Percentiles rank a stretch among this genome's conserved stretches.
These are phyloP conservation scores for Posidonia australis DNA, from an alignment of 106 monocot species.

Conservation along the genomic window DNA sequence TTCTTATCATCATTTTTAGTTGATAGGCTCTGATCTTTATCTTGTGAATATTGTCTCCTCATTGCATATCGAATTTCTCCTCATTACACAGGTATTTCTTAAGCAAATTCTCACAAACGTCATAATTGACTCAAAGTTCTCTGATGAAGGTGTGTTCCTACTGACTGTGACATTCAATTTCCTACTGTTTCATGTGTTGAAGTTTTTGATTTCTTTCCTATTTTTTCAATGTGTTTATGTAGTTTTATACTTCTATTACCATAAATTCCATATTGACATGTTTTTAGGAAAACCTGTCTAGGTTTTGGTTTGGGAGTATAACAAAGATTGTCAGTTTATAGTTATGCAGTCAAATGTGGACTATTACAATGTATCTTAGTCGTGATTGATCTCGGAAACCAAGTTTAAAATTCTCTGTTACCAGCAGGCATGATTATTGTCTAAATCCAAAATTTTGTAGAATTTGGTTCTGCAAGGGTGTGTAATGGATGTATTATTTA, in stretches of 20 bases:
- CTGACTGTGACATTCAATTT: not conserved
- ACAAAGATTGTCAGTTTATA: not conserved
- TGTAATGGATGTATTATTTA: too few relatives aligned
- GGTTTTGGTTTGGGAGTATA: not conserved
- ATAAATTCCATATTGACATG: too few relatives aligned
- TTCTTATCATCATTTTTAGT: not conserved
- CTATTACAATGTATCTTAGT: too few relatives aligned
- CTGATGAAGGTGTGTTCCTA: not conserved
- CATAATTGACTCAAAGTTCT: slow-evolving; percentile 3
- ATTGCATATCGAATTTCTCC: not conserved
- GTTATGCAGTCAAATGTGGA: not conserved
- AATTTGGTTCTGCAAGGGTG: too few relatives aligned
- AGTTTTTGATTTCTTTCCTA: not conserved
- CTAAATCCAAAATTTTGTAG: too few relatives aligned
- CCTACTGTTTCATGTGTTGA: not conserved
- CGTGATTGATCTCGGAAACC: too few relatives aligned
- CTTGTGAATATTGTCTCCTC: too few relatives aligned
- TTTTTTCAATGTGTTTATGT: not conserved
- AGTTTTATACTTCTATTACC: too few relatives aligned
- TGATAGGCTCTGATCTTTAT: not conserved
- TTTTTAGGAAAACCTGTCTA: not conserved
- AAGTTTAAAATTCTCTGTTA: too few relatives aligned
- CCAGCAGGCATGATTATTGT: too few relatives aligned
- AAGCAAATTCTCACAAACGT: slow-evolving; percentile 7
- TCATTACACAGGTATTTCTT: slow-evolving; percentile 3